Percentiles rank a stretch among this genome's conserved stretches.
Conservation (phyloP, 2,329 filamentous ascomycete species). For the Talaromyces sp. region DNA sequence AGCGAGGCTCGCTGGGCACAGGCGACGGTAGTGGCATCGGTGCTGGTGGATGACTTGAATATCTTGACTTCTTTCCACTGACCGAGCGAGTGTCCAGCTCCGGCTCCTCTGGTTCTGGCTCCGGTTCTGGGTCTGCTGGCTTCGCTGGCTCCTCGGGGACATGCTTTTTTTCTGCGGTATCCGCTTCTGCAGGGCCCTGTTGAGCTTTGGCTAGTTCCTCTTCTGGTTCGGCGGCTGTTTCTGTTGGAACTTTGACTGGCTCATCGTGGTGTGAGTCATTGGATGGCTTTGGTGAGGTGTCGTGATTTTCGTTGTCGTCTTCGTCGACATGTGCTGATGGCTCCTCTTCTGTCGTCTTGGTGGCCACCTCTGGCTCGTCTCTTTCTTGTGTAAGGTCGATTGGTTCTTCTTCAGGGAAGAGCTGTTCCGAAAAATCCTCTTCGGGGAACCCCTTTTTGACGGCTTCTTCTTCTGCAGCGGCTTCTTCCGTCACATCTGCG, state of each 20-base stretch:
- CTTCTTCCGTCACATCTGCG: background rate
- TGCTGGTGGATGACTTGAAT: conserved; percentile 7
- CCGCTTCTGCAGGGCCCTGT: conserved; percentile 2
- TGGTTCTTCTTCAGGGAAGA: background rate
- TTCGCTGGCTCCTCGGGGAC: background rate
- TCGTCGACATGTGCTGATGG: background rate
- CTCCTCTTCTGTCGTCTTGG: background rate
- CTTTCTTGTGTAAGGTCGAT: background rate
- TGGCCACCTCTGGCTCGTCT: background rate
- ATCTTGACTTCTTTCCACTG: conserved; percentile 1
- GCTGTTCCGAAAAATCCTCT: background rate
- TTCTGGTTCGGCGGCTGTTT: background rate
- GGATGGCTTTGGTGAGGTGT: background rate
- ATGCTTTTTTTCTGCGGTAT: background rate
- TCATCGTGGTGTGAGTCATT: conserved; percentile 1
- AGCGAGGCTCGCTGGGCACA: conserved; percentile 24
- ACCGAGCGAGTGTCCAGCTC: background rate
- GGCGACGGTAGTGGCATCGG: conserved; percentile 25
- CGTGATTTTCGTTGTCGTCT: background rate
- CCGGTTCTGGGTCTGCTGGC: background rate
- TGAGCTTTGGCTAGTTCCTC: background rate
- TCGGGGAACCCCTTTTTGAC: background rate
- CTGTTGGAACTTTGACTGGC: background rate
- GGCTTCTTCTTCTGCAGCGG: background rate
- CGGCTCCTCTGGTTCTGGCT: background rate